These are phyloP conservation scores for Monosporozyma siamensis DNA, from an alignment of 805 yeast species.

Conservation along the genomic window DNA sequence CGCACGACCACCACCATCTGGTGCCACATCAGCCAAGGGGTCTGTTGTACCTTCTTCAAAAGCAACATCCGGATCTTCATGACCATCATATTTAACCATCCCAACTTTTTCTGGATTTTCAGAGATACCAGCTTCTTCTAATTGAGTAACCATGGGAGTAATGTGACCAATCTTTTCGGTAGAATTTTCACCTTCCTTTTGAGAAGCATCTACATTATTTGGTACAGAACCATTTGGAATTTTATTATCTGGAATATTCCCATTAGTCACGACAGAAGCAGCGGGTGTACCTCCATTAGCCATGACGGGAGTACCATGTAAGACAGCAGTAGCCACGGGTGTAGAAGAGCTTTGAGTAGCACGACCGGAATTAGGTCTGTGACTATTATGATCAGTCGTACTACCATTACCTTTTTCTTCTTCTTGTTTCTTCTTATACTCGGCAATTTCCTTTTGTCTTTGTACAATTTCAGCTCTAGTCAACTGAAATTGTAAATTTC, in stretches of 20 bases:
- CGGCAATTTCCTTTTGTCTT: slow-evolving; percentile 41
- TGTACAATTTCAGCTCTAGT: slow-evolving; percentile 68
- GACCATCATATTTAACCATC: slow-evolving; percentile 33
- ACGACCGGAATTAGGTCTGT: slow-evolving; percentile 12
- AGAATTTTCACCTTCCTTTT: background rate
- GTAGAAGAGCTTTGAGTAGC: background rate
- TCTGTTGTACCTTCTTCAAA: slow-evolving; percentile 30
- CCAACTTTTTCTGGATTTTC: slow-evolving; percentile 34
- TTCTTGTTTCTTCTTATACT: slow-evolving; percentile 29
- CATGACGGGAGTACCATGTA: background rate
- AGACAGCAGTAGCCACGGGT: background rate
- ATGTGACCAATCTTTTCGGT: background rate
- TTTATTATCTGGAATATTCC: background rate
- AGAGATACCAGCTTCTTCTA: slow-evolving; percentile 32
- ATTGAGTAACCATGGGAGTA: slow-evolving; percentile 20
- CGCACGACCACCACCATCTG: slow-evolving; percentile 79
- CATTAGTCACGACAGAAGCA: too few species aligned
- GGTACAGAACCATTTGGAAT: slow-evolving; percentile 5
- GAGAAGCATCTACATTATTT: slow-evolving; percentile 2
- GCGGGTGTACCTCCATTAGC: too few species aligned
- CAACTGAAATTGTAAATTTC: slow-evolving; percentile 78
- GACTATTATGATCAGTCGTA: slow-evolving; percentile 6
- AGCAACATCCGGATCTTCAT: slow-evolving; percentile 36
- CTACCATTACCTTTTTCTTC: slow-evolving; percentile 24
- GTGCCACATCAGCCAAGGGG: slow-evolving; percentile 64